Base-by-base conservation (phyloP, 164 flowering plant species). In the Nelumbo lutea region DNA sequence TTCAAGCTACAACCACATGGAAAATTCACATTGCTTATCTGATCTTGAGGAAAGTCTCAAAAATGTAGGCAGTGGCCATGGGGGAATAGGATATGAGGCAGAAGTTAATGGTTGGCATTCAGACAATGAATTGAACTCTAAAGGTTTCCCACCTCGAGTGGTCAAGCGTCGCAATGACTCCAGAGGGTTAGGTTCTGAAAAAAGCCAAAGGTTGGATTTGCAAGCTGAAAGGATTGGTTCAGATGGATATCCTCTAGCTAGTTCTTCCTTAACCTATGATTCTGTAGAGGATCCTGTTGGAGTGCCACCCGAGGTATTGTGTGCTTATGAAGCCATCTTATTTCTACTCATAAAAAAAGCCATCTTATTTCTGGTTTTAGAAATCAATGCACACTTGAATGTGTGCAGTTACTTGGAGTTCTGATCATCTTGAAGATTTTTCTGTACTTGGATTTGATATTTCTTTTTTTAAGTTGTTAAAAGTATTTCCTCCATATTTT, bases 261-360 rank as follows among this genome's bases (percentile, higher is more conserved):
- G 38, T 59, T 59, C 81, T 40, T 57, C 75, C 9, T 14, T 56
- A 72, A 62, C 65, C 9, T 70, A 86, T 45, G 75, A 66, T 74
- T 73, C 52, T 72, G 53, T 81, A 63, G 89, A 80, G 42, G 92
- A 88, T 81, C 88, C 93, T 61, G 70, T 77, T 73, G 88, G 86
- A 76, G 86, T 92, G 75, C 98, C 98, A 46, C 91, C 96, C 14
- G 99, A 92, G 99, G 99, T 95, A 87, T 45, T 15, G 6, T 72
- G n/a, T 51, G 27, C 69, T 76, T 64, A 48, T 56, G 13, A 50
- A 40, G 43, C 56, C 14, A 11, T 27, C 27, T 27, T 27, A 27
- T 27, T 27, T 27, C 27, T 27, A 27, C 27, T 27, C 27, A 27
- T 27, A 27, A 27, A 27, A 27, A 27, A 27, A 27, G 27, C 27